A percentile compares a stretch with the other conserved stretches of the same genome.
Conservation (phyloP, 306 rosid genomes). For the Mimosa pudica region DNA sequence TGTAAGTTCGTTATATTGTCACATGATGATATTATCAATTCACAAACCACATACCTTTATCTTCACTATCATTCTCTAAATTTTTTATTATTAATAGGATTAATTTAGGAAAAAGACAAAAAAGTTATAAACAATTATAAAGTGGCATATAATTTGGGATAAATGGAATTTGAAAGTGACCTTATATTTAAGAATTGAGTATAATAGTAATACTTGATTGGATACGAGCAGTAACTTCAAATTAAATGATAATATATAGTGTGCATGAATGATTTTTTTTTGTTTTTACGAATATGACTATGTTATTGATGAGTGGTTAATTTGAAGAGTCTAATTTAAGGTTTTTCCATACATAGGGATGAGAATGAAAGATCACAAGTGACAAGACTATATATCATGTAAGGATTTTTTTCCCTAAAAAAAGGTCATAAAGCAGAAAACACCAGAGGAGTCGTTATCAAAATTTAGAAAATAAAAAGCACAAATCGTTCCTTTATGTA, state of each 20-base stretch:
- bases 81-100: no score
- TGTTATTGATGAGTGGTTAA: neutral
- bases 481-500: neutral
- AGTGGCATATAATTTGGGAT: no score
- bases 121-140: no score
- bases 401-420: neutral
- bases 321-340: neutral
- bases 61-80: no score
- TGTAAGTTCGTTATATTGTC: no score
- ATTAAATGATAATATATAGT: neutral
- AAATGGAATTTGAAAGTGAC: no score
- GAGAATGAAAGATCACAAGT: neutral
- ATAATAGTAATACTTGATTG: neutral
- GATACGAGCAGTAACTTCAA: neutral
- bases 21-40: no score
- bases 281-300: neutral
- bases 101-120: no score
- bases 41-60: no score
- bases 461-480: neutral
- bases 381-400: neutral
- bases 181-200: no score
- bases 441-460: slow-evolving; percentile 12
- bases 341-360: neutral
- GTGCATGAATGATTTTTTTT: neutral
- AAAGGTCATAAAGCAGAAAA: neutral